Conservation (phyloP, 352 stramenopile species). For the Pythium sukuiense region DNA sequence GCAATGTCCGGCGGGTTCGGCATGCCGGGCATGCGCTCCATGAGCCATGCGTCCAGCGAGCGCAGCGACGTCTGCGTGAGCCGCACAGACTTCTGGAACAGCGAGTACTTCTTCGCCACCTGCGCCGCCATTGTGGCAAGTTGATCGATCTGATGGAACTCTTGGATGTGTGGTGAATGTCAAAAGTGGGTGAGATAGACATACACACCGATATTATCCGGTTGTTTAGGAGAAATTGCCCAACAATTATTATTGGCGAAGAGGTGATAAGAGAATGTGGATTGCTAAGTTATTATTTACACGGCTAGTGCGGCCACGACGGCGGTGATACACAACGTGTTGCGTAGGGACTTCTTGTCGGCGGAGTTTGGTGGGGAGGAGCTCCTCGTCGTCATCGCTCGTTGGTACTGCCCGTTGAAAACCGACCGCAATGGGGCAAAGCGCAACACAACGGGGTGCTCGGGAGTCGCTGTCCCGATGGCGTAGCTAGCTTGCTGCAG, state of each 20-base stretch:
- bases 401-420: slow-evolving; percentile 3
- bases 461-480: slow-evolving; percentile 30
- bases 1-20: slow-evolving; percentile 69
- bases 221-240: no score
- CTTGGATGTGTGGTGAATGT: neutral
- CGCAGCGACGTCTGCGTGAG: slow-evolving; percentile 66
- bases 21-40: slow-evolving; percentile 61
- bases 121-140: slow-evolving; percentile 18
- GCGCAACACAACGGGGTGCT: slow-evolving; percentile 27
- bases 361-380: neutral
- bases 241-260: neutral
- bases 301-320: slow-evolving; percentile 29
- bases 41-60: slow-evolving; percentile 45
- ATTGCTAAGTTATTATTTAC: slow-evolving; percentile 15
- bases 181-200: neutral
- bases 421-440: slow-evolving; percentile 29
- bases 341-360: slow-evolving; percentile 29
- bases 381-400: neutral
- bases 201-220: neutral
- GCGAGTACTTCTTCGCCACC: slow-evolving; percentile 62
- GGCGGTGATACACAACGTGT: slow-evolving; percentile 45
- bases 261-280: neutral
- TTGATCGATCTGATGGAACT: neutral
- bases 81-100: slow-evolving; percentile 75
- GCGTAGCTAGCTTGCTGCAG: slow-evolving; percentile 34